These are phyloP conservation scores for Serendipita sp. DNA, from an alignment of 768 basidiomycete genomes.

Conservation along the genomic window DNA sequence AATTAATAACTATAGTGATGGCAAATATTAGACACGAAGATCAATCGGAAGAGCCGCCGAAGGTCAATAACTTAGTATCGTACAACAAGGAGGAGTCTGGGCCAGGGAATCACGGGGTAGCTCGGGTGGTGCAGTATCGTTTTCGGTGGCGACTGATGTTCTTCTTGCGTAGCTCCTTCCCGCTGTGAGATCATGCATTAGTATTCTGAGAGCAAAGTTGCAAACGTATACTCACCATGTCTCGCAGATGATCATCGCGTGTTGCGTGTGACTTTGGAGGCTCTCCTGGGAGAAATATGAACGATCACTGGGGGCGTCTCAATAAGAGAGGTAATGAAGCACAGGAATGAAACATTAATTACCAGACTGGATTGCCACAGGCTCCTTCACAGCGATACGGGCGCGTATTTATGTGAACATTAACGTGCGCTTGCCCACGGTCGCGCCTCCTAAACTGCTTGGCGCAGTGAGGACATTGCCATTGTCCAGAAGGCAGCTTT, in stretches of 20 bases:
- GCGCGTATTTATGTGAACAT: constrained; percentile 6
- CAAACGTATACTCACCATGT: neutral
- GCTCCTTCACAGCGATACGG: neutral
- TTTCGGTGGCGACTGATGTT: constrained; percentile 5
- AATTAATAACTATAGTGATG: too few relatives aligned
- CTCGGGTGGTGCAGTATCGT: neutral
- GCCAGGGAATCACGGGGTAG: neutral
- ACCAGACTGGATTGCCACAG: constrained; percentile 3
- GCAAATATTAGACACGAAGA: too few relatives aligned
- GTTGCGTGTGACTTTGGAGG: constrained; percentile 3
- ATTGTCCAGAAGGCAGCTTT: constrained; percentile 3
- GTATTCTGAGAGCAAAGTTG: too few relatives aligned
- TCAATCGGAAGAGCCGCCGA: too few relatives aligned
- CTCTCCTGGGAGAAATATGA: constrained; percentile 3
- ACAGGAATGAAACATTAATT: neutral
- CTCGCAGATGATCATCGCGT: constrained; percentile 4
- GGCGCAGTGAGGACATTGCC: constrained; percentile 6
- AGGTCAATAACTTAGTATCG: too few relatives aligned
- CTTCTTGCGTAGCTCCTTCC: constrained; percentile 4
- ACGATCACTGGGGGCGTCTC: neutral
- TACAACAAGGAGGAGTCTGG: too few relatives aligned
- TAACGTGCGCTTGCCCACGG: constrained; percentile 1
- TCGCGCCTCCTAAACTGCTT: neutral
- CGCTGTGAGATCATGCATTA: neutral
- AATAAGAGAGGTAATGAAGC: neutral